phyloP scores from a whole-genome alignment of 805 yeast species.

The Blastobotrys parvus region DNA sequence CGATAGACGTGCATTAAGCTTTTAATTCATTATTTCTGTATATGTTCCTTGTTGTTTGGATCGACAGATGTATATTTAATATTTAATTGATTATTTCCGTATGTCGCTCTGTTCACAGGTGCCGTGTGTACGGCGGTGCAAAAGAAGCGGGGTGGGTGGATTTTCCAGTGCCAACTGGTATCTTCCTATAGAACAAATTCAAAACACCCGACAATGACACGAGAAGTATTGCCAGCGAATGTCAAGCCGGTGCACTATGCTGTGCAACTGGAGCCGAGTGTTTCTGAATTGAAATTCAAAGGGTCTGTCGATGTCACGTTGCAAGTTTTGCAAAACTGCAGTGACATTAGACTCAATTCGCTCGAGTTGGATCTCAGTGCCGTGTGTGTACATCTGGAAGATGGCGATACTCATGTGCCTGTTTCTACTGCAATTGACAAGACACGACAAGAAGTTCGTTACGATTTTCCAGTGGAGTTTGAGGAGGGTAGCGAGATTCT shows the following conservation, averaged over 20 bases:
- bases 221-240: slow-evolving; percentile 48
- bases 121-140: too few relatives aligned
- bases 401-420: slow-evolving; percentile 23
- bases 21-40: too few relatives aligned
- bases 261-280: slow-evolving; percentile 56
- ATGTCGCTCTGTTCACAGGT: too few relatives aligned
- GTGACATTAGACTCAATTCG: slow-evolving; percentile 46
- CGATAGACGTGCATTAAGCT: too few relatives aligned
- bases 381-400: slow-evolving; percentile 31
- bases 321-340: slow-evolving; percentile 35
- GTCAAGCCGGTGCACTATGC: slow-evolving; percentile 72
- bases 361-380: slow-evolving; percentile 55
- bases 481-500: slow-evolving; percentile 41
- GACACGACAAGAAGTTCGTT: slow-evolving; percentile 55
- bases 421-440: slow-evolving; percentile 31
- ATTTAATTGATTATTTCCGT: too few relatives aligned
- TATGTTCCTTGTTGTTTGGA: too few relatives aligned
- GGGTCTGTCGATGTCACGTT: slow-evolving; percentile 36
- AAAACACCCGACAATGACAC: too few relatives aligned
- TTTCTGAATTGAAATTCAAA: slow-evolving; percentile 29
- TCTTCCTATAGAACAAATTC: too few relatives aligned
- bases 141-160: too few relatives aligned
- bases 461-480: slow-evolving; percentile 40
- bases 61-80: too few relatives aligned
- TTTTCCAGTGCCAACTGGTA: too few relatives aligned